A percentile compares a stretch with the other conserved stretches of the same genome.
Evolutionary conservation across 2,329 filamentous ascomycete genomes (phyloP).

Genomic region (Gyromitra esculenta): DNA sequence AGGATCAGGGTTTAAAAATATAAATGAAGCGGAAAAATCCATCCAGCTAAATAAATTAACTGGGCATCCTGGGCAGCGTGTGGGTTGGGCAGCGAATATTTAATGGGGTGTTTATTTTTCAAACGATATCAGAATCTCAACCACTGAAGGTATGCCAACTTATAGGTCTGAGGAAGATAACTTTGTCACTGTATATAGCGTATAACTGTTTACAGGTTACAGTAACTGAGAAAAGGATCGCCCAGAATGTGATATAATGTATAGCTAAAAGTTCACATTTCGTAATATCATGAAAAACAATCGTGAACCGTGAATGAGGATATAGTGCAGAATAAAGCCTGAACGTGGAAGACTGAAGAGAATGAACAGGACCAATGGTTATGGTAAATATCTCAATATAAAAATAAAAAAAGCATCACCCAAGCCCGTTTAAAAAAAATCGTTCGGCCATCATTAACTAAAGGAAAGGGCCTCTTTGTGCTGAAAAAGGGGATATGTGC

Average conservation of each 20-base stretch:
- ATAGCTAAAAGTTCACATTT: constrained; percentile 43
- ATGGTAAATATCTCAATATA: constrained; percentile 18
- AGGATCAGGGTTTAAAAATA: too few species aligned
- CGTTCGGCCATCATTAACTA: constrained; percentile 19
- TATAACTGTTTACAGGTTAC: background rate
- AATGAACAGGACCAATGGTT: background rate
- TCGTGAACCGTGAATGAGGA: constrained; percentile 41
- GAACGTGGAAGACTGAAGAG: constrained; percentile 15
- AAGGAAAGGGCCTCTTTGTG: constrained; percentile 18
- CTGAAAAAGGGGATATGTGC: constrained; percentile 18
- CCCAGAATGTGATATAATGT: constrained; percentile 24
- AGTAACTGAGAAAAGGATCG: background rate
- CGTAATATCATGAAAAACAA: constrained; percentile 49
- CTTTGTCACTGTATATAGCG: background rate
- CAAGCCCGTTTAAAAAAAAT: background rate
- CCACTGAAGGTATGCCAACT: background rate
- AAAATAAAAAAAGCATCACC: background rate
- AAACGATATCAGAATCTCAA: background rate
- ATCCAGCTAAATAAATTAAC: too few species aligned
- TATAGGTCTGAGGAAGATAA: background rate
- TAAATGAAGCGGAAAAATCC: too few species aligned
- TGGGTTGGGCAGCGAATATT: too few species aligned
- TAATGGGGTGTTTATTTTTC: too few species aligned
- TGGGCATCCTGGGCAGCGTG: too few species aligned
- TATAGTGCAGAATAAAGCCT: constrained; percentile 22